Evolutionary conservation across 140 eudicot genomes (phyloP).

Genomic region (Cichorium intybus): DNA sequence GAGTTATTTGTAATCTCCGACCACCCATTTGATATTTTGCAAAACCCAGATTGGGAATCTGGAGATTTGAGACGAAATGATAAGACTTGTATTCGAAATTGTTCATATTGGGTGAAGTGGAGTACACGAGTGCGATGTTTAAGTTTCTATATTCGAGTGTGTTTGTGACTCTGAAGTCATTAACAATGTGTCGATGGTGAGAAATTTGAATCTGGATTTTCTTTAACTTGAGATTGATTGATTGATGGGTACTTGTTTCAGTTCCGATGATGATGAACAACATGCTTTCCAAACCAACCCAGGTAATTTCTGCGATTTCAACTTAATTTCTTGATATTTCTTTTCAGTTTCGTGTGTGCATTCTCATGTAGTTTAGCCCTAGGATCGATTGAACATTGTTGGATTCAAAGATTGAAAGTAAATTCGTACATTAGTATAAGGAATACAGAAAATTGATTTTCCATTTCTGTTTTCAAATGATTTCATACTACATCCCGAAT

Average conservation of each 20-base stretch:
- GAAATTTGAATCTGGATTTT: slow-evolving; percentile 39
- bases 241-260: slow-evolving; percentile 68
- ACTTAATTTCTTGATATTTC: background rate
- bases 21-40: slow-evolving; percentile 22
- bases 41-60: slow-evolving; percentile 26
- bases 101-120: slow-evolving; percentile 14
- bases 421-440: background rate
- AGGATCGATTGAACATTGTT: slow-evolving; percentile 14
- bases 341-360: background rate
- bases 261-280: slow-evolving; percentile 49
- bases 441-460: background rate
- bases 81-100: background rate
- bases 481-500: background rate
- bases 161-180: background rate
- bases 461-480: background rate
- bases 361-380: slow-evolving; percentile 18
- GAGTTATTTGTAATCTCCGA: background rate
- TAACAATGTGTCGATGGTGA: slow-evolving; percentile 21
- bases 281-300: slow-evolving; percentile 33
- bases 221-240: slow-evolving; percentile 8
- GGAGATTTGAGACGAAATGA: slow-evolving; percentile 5
- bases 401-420: slow-evolving; percentile 1
- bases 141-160: slow-evolving; percentile 1
- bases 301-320: slow-evolving; percentile 21
- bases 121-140: background rate